phyloP scores from a whole-genome alignment of 306 rosid species.

The Bauhinia variegata region DNA sequence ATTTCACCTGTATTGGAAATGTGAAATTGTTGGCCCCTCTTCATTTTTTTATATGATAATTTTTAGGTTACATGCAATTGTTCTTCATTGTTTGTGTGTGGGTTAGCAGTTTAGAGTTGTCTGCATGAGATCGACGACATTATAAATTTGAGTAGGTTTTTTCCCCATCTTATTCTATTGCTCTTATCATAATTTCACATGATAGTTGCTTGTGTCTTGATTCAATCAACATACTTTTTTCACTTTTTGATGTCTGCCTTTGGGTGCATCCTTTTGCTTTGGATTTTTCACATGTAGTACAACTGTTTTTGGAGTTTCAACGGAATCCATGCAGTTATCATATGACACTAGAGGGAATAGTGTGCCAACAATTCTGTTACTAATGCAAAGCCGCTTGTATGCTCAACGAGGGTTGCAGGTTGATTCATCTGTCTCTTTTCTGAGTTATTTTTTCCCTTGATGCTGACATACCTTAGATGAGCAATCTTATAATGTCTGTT shows the following conservation, averaged over 20 bases:
- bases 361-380: conserved; percentile 87
- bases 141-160: too few species aligned
- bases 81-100: too few species aligned
- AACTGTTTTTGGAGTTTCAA: conserved; percentile 91
- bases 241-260: not conserved
- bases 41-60: not conserved
- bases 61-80: not conserved
- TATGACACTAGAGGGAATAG: conserved; percentile 91
- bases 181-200: not conserved
- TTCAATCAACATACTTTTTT: conserved; percentile 7
- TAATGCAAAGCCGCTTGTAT: conserved; percentile 78
- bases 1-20: not conserved
- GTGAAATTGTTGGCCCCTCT: not conserved
- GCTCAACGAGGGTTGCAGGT: conserved; percentile 88
- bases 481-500: not conserved
- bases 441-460: not conserved
- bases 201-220: too few species aligned
- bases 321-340: conserved; percentile 88
- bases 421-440: conserved; percentile 31
- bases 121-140: too few species aligned
- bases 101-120: too few species aligned
- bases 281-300: conserved; percentile 55
- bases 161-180: not conserved
- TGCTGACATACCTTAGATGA: conserved; percentile 4
- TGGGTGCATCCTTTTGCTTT: conserved; percentile 25